Evolutionary conservation across 495 filamentous ascomycete genomes (phyloP), one percentile per base, ranked within the genome.

Genomic region (Aspergillus baeticus): DNA sequence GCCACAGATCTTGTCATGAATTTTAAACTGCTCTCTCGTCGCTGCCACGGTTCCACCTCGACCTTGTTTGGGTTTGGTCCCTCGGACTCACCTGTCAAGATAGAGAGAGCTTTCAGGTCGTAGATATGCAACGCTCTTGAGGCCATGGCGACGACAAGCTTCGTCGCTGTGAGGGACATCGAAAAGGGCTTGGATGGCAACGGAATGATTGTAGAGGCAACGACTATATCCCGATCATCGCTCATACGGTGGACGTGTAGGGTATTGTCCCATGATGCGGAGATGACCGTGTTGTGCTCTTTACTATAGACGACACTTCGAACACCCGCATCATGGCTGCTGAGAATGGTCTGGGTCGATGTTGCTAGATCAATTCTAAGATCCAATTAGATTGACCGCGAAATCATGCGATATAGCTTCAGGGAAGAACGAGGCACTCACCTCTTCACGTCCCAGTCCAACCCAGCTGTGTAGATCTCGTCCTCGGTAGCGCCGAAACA

Each of bases 121-220:
- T 97, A 98, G 72, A 98, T 96, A 77, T 94, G 84, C 41, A 96
- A 78, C 0, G 88, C 81, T 39, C 94, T 90, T 36, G 87, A 88
- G n/a, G 92, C 88, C 93, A 98, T 97, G 50, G 91, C 92, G 36
- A 97, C 90, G 48, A 98, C 90, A 10, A 96, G 80, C 62, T 91
- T 95, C 29, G 89, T 88, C 14, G 89, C 75, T 44, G 86, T 87
- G 43, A 89, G 81, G 15, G 91, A 89, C 39, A 98, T 71, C 17
- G 91, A 91, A 76, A 95, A 95, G 18, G 89, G 90, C 73, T 94
- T 98, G 41, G 84, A 85, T 7, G 87, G 89, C 52, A 93, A 86
- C 1, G 75, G 75, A 54, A 96, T 80, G 44, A 72, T 81, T 43
- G 85, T 77, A 6, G 80, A 81, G 34, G 74, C 66, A 10, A 70